These are phyloP conservation scores for Phlegmacium glaucopus DNA, from an alignment of 768 basidiomycete genomes.

Conservation along the genomic window DNA sequence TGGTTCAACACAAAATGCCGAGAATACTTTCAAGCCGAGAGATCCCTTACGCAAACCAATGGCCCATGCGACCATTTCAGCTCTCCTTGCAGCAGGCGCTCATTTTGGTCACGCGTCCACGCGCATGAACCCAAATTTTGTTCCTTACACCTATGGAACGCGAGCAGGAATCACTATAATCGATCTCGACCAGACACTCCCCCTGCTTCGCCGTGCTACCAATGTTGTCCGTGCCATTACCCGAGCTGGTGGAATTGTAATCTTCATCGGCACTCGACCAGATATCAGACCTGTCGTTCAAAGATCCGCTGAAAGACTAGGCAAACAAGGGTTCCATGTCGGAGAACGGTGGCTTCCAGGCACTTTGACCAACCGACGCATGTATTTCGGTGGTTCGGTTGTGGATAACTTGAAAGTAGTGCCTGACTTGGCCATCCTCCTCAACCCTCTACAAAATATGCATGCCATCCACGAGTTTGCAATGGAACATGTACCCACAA, in stretches of 20 bases:
- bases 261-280: conserved; percentile 88
- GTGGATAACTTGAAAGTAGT: conserved; percentile 51
- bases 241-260: conserved; percentile 73
- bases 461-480: conserved; percentile 92
- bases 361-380: conserved; percentile 84
- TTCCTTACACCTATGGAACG: conserved; percentile 90
- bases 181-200: conserved; percentile 91
- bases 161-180: conserved; percentile 90
- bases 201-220: conserved; percentile 87
- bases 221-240: conserved; percentile 83
- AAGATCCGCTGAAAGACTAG: conserved; percentile 78
- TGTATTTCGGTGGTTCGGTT: conserved; percentile 63
- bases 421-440: conserved; percentile 88
- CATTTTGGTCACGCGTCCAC: conserved; percentile 88
- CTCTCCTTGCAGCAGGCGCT: conserved; percentile 88
- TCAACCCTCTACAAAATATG: conserved; percentile 84
- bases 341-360: conserved; percentile 92
- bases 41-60: conserved; percentile 67
- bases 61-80: conserved; percentile 74
- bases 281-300: conserved; percentile 73
- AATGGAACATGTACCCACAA: conserved; percentile 84
- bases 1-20: conserved; percentile 73
- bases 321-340: conserved; percentile 77
- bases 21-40: conserved; percentile 71
- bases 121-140: conserved; percentile 85